A percentile compares a stretch with the other conserved stretches of the same genome.
These are phyloP conservation scores for Fusarium begoniae DNA, from an alignment of 2,329 filamentous ascomycete species.

Conservation along the genomic window DNA sequence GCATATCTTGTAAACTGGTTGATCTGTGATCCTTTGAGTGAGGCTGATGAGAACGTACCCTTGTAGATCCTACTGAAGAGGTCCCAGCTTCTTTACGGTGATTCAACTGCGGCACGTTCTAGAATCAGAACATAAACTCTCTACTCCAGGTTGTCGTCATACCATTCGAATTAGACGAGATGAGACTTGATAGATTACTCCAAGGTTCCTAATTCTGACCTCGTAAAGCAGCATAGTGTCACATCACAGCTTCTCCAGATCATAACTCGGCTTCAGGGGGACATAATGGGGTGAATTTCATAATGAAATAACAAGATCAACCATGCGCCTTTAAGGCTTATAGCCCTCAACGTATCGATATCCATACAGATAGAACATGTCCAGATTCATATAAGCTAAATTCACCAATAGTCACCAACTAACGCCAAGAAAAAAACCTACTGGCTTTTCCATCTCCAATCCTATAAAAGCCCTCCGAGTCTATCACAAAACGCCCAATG, in stretches of 20 bases:
- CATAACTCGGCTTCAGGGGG: neutral
- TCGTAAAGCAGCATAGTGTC: neutral
- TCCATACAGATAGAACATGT: neutral
- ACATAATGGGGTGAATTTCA: neutral
- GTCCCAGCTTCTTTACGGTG: conserved; percentile 10
- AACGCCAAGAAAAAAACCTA: conserved; percentile 27
- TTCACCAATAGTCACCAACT: conserved; percentile 13
- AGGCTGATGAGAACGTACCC: neutral
- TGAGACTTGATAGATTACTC: neutral
- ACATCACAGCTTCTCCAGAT: neutral
- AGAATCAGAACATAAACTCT: conserved; percentile 9
- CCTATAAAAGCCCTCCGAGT: conserved; percentile 5
- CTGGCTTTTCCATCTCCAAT: conserved; percentile 9
- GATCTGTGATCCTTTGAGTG: neutral
- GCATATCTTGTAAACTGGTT: neutral
- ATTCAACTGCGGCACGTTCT: conserved; percentile 9
- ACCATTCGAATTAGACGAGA: neutral
- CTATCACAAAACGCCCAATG: conserved; percentile 32
- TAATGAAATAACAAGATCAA: neutral
- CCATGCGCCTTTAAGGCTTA: neutral
- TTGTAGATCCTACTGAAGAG: neutral
- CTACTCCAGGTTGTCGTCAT: neutral
- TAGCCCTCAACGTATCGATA: neutral
- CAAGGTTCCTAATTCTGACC: neutral
- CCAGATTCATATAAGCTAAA: conserved; percentile 10